Conservation (phyloP, 345 rosid species). For the Bretschneidera sinensis region DNA sequence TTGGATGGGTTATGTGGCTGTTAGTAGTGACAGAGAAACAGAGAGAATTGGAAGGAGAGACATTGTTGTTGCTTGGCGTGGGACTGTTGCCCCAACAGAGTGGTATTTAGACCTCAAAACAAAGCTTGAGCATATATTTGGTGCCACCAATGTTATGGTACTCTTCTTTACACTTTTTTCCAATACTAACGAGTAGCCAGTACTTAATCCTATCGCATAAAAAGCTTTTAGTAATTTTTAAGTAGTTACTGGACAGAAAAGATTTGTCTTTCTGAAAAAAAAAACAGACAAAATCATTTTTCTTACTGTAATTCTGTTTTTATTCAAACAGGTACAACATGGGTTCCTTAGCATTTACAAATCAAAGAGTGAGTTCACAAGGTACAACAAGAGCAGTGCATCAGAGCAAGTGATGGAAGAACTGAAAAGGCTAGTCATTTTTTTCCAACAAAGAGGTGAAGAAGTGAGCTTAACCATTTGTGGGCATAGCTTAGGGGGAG, state of each 20-base stretch:
- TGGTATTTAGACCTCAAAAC: conserved; percentile 49
- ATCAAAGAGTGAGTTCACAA: conserved; percentile 46
- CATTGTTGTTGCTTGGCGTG: conserved; percentile 61
- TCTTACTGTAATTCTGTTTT: too few species aligned
- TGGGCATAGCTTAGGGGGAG: conserved; percentile 65
- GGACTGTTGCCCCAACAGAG: conserved; percentile 61
- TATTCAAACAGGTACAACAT: conserved; percentile 49
- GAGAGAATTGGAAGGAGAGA: conserved; percentile 51
- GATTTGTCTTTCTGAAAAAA: too few species aligned
- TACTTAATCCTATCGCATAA: too few species aligned
- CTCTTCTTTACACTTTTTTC: too few species aligned
- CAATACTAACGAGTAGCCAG: too few species aligned
- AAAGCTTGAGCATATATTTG: conserved; percentile 28
- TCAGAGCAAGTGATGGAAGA: conserved; percentile 61
- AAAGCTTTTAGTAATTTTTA: too few species aligned
- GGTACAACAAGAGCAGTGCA: conserved; percentile 51
- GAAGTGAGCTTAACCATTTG: conserved; percentile 50
- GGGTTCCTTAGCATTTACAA: conserved; percentile 50
- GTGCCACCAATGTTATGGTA: too few species aligned
- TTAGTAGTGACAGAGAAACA: conserved; percentile 42
- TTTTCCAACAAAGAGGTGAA: conserved; percentile 41
- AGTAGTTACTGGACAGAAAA: too few species aligned
- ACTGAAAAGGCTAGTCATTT: conserved; percentile 25
- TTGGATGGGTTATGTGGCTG: conserved; percentile 65
- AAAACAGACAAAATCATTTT: too few species aligned